These are phyloP conservation scores for Solanum sejunctum DNA, from an alignment of 257 asterid species.

Conservation along the genomic window DNA sequence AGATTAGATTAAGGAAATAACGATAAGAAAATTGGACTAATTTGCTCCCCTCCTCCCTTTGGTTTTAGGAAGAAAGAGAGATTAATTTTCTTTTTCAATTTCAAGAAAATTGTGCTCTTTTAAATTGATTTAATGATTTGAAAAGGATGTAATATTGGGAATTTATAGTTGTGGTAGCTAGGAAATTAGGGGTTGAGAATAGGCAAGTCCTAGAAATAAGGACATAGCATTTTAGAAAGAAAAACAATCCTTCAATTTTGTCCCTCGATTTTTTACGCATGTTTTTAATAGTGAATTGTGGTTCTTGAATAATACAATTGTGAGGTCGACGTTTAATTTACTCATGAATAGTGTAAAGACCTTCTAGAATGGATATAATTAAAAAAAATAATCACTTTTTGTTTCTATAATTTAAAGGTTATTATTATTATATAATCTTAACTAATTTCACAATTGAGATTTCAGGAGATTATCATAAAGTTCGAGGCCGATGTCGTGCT, in stretches of 20 bases:
- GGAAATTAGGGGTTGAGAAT: background rate
- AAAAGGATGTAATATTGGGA: background rate
- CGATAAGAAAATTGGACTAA: background rate
- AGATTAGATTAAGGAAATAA: background rate
- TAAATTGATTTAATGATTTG: background rate
- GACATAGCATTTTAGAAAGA: background rate
- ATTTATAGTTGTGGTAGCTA: background rate
- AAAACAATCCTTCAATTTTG: background rate
- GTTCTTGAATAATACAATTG: background rate
- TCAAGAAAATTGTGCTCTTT: background rate
- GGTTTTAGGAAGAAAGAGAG: slow-evolving; percentile 10
- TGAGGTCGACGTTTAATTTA: background rate
- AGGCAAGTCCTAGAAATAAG: background rate
- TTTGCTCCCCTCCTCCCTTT: slow-evolving; percentile 6
- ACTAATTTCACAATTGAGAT: background rate
- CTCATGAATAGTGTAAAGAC: background rate
- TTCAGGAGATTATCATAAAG: background rate
- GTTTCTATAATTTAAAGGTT: background rate
- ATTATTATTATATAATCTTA: background rate
- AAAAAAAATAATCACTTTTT: background rate
- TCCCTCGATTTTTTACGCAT: background rate
- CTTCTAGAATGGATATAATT: background rate
- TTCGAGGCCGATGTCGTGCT: no score
- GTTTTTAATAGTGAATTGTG: background rate
- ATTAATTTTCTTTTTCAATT: background rate